Evolutionary conservation across 805 yeast genomes (phyloP).

Genomic region (Wickerhamiella lipophila): DNA sequence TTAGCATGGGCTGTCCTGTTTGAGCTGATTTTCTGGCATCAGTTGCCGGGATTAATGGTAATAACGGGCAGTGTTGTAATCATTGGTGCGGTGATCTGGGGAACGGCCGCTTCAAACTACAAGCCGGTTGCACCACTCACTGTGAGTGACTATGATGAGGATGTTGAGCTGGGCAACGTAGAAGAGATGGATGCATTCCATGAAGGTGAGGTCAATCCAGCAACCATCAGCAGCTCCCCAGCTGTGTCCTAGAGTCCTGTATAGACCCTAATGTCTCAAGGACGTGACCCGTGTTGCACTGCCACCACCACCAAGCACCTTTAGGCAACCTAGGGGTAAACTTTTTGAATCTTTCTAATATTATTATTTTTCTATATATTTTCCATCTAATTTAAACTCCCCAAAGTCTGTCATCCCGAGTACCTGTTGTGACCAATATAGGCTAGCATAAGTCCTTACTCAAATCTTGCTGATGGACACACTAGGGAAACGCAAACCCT

Average conservation of each 20-base stretch:
- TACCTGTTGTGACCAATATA: neutral
- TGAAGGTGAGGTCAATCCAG: neutral
- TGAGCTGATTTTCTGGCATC: conserved; percentile 62
- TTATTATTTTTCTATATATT: neutral
- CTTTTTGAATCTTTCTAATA: too few species aligned
- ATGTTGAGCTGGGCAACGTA: neutral
- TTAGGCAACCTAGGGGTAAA: too few species aligned
- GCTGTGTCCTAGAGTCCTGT: too few species aligned
- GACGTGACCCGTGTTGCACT: too few species aligned
- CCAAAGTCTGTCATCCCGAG: neutral
- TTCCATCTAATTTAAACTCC: too few species aligned
- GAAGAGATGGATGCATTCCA: neutral
- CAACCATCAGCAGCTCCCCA: neutral
- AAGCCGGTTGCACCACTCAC: neutral
- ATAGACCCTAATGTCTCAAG: too few species aligned
- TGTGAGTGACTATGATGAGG: neutral
- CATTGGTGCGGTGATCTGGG: conserved; percentile 22
- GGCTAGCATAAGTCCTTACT: neutral
- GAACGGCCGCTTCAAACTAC: neutral
- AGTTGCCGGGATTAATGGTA: conserved; percentile 57
- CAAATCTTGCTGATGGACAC: conserved; percentile 2
- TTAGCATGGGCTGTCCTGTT: conserved; percentile 66
- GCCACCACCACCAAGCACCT: too few species aligned
- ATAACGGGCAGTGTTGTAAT: conserved; percentile 58
- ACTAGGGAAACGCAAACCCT: neutral